A percentile compares a stretch with the other conserved stretches of the same genome.
Conservation (phyloP, 2,329 filamentous ascomycete species). For the Ceratocystis harringtonii region DNA sequence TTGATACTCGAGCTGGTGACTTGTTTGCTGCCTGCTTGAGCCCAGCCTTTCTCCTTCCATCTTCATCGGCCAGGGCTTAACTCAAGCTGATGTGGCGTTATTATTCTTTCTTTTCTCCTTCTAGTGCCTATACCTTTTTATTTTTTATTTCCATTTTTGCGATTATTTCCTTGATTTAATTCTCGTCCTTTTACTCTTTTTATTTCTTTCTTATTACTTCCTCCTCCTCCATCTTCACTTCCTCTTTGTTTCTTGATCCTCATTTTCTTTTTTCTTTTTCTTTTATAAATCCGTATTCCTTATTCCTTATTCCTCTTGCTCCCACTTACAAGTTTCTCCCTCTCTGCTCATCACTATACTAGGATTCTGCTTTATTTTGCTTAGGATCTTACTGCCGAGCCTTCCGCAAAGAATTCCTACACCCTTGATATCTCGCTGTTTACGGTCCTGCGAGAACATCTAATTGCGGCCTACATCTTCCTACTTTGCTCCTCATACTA, state of each 20-base stretch:
- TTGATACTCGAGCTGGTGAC: not conserved
- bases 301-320: not conserved
- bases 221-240: not conserved
- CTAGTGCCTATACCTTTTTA: not conserved
- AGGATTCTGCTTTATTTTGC: conserved; percentile 3
- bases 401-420: conserved; percentile 3
- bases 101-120: not conserved
- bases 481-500: not conserved
- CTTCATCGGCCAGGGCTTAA: not conserved
- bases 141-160: not conserved
- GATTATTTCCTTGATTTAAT: not conserved
- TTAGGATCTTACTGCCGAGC: conserved; percentile 4
- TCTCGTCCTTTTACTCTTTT: not conserved
- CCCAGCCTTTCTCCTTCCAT: not conserved
- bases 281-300: not conserved
- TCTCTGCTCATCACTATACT: not conserved
- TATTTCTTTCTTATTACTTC: not conserved
- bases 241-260: not conserved
- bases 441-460: conserved; percentile 1
- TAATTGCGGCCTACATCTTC: not conserved
- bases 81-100: not conserved
- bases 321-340: not conserved
- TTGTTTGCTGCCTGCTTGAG: not conserved
- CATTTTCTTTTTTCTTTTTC: not conserved
- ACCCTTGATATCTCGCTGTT: not conserved